These are phyloP conservation scores for Pigoraptor vietnamica DNA, from an alignment of 78 protist species.

Conservation along the genomic window DNA sequence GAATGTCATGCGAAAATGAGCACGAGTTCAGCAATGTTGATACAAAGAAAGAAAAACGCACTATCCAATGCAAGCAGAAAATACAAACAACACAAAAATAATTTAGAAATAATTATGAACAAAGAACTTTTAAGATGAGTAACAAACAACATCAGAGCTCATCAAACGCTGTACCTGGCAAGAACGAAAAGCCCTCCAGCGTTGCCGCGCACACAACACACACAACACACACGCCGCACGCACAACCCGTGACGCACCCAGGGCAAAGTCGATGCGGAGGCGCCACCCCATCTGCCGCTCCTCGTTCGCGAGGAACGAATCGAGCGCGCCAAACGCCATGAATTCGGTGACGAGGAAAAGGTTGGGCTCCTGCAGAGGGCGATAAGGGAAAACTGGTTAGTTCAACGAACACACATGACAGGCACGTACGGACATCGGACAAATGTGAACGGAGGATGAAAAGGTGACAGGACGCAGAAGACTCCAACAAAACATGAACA, in stretches of 20 bases:
- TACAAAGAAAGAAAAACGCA: neutral
- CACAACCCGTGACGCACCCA: too few species aligned
- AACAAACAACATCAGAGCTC: neutral
- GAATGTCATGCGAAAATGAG: neutral
- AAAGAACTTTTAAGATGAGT: too few species aligned
- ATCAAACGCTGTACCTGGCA: too few species aligned
- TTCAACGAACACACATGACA: neutral
- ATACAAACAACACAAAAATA: neutral
- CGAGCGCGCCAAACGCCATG: neutral
- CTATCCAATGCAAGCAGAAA: too few species aligned
- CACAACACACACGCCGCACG: too few species aligned
- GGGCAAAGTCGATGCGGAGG: neutral
- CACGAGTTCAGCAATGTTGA: neutral
- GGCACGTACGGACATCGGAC: neutral
- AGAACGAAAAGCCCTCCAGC: too few species aligned
- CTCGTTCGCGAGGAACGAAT: neutral
- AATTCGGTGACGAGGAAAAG: neutral
- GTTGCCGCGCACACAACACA: too few species aligned
- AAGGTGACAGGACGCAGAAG: too few species aligned
- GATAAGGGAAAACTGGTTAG: neutral
- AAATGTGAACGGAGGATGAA: too few species aligned
- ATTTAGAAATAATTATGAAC: too few species aligned
- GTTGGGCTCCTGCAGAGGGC: neutral
- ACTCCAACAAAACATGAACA: neutral
- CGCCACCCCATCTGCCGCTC: neutral